These are phyloP conservation scores for Leishmania arabica DNA, from an alignment of 208 protist genomes.

Conservation along the genomic window DNA sequence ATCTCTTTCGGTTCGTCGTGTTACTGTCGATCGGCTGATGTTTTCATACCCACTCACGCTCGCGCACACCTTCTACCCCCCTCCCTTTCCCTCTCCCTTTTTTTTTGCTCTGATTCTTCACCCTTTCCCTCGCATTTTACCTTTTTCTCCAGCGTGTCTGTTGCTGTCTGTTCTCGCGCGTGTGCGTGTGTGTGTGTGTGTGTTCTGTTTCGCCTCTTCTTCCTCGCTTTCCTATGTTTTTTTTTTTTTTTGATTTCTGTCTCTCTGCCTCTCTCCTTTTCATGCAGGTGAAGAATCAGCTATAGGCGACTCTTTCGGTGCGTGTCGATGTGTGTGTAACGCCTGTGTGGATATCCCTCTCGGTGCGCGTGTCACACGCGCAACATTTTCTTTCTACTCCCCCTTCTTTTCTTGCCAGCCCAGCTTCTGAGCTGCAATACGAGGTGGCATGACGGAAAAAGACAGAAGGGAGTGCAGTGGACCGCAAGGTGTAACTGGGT, in stretches of 20 bases:
- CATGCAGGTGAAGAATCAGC: background rate
- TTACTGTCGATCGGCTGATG: background rate
- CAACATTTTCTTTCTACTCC: background rate
- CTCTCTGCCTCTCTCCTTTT: background rate
- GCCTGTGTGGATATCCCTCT: background rate
- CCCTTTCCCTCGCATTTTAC: background rate
- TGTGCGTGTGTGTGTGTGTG: background rate
- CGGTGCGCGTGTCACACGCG: background rate
- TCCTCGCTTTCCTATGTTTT: background rate
- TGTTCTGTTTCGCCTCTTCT: background rate
- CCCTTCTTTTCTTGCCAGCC: background rate
- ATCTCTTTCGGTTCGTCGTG: background rate
- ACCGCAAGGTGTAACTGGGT: background rate
- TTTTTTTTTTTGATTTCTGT: too few relatives aligned
- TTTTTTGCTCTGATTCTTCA: background rate
- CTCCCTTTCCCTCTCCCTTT: background rate
- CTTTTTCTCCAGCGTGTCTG: background rate
- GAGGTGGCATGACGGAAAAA: background rate
- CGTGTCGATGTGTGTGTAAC: background rate
- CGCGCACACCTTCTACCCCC: background rate
- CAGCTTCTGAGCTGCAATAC: background rate
- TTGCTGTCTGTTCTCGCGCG: background rate
- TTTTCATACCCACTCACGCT: background rate
- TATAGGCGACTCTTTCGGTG: background rate
- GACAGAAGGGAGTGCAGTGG: background rate